These are phyloP conservation scores for Pythium brassicae DNA, from an alignment of 352 stramenopile species.

Conservation along the genomic window DNA sequence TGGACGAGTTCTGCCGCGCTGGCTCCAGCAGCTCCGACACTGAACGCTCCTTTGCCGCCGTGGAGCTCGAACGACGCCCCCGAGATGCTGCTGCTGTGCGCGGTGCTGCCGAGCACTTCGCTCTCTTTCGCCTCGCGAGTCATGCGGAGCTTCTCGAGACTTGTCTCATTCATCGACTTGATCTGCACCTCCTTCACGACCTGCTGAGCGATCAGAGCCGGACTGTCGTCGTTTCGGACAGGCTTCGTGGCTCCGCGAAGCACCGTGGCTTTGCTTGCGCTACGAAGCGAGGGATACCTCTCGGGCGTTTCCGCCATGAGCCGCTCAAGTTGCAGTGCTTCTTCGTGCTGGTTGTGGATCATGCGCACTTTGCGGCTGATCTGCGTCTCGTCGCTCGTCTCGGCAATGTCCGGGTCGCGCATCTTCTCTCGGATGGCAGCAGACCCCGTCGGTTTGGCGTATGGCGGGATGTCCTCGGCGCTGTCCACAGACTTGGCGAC, in stretches of 20 bases:
- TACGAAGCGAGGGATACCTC: conserved; percentile 59
- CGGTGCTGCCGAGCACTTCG: conserved; percentile 22
- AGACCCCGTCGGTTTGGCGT: conserved; percentile 79
- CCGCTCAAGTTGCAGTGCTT: conserved; percentile 75
- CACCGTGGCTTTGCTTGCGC: conserved; percentile 54
- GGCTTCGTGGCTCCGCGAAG: conserved; percentile 57
- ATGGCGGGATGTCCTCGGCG: conserved; percentile 60
- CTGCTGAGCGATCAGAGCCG: conserved; percentile 56
- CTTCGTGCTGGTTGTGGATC: conserved; percentile 73
- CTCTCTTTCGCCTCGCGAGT: conserved; percentile 67
- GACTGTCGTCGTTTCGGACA: conserved; percentile 63
- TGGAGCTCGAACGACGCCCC: conserved; percentile 30
- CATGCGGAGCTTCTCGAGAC: conserved; percentile 76
- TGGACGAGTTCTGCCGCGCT: conserved; percentile 43
- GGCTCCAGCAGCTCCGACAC: conserved; percentile 14
- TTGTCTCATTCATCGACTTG: conserved; percentile 84
- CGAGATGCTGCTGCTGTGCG: conserved; percentile 15
- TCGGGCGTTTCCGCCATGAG: conserved; percentile 50
- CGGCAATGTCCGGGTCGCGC: conserved; percentile 62
- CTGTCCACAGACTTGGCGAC: conserved; percentile 24
- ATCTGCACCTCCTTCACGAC: conserved; percentile 89
- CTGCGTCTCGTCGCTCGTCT: conserved; percentile 66
- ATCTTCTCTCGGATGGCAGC: conserved; percentile 85
- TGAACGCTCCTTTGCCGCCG: conserved; percentile 10
- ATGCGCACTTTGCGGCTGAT: conserved; percentile 54